Base-by-base conservation (phyloP, 2,329 filamentous ascomycete species). In the Phyllosticta ampelicida region DNA sequence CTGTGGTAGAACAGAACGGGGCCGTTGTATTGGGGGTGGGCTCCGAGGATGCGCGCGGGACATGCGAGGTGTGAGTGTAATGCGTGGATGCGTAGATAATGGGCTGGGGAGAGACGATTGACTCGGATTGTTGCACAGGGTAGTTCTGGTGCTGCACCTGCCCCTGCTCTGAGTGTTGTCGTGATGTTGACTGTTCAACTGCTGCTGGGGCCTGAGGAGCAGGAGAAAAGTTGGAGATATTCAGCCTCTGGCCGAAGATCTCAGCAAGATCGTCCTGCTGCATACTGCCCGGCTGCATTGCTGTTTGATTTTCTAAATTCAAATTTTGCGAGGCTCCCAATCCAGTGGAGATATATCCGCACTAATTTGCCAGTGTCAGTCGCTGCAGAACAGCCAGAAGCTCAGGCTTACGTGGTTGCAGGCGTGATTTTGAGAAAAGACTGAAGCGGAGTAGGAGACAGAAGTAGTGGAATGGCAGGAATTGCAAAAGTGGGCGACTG, bases 11-110 rank as follows among this genome's bases (percentile, higher is more conserved):
- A 54, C 23, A 49, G 51, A 20, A 10, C 18, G 51, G 23, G 55
- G 55, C 11, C 2, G 52, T 51, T 53, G 53, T 53, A 5, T 28
- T 48, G 21, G 20, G 11, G 21, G 65, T 60, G 18, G 60, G 63
- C 28, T 48, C 48, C 16, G 55, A 60, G 48, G 48, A 50, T 48
- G 13, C 52, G 53, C 10, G 53, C 54, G 65, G 67, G 61, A 85
- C 68, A 69, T 95, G 89, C 51, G 86, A 77, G 9, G 89, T 90
- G 68, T 91, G 89, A 63, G 86, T 86, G 71, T 95, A 95, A 71
- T 95, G 90, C 67, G 89, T 86, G 9, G 88, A 87, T 64, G 88
- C 83, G 74, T 94, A 95, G 62, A 81, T 77, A 62, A 89, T 85
- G 20, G 78, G 74, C 56, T 77, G 70, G 50, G 65, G 66, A 58